These are phyloP conservation scores for Penicillium angulare DNA, from an alignment of 495 filamentous ascomycete genomes.

Conservation along the genomic window DNA sequence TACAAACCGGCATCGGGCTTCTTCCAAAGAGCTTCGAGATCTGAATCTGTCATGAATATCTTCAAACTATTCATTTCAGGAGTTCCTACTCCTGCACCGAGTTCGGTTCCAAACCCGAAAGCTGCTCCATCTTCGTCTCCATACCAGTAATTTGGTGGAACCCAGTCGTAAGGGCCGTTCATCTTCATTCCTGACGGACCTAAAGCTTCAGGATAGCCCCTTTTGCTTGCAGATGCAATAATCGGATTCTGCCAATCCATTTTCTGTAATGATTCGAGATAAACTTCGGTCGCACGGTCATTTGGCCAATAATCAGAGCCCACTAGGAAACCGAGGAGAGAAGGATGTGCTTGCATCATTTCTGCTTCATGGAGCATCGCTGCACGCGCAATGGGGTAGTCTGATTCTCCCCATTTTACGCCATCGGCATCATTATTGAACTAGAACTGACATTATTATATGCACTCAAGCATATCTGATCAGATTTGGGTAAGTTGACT, in stretches of 20 bases:
- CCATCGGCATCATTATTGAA: constrained; percentile 56
- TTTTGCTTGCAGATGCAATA: constrained; percentile 55
- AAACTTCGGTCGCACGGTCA: constrained; percentile 51
- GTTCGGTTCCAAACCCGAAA: constrained; percentile 62
- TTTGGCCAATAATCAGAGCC: constrained; percentile 66
- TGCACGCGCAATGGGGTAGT: constrained; percentile 53
- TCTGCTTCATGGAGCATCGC: constrained; percentile 59
- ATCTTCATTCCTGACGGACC: constrained; percentile 63
- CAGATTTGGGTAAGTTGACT: not conserved
- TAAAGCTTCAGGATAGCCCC: constrained; percentile 49
- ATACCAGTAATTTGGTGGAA: constrained; percentile 65
- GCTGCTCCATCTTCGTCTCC: constrained; percentile 51
- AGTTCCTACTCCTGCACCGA: constrained; percentile 60
- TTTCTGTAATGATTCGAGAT: constrained; percentile 44
- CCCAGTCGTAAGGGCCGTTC: constrained; percentile 68
- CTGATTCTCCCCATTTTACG: constrained; percentile 46
- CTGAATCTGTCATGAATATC: constrained; percentile 50
- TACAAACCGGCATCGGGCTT: constrained; percentile 51
- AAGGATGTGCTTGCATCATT: constrained; percentile 59
- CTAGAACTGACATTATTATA: constrained; percentile 9
- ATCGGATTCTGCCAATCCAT: constrained; percentile 59
- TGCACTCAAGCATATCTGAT: too few relatives aligned
- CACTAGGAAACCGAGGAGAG: constrained; percentile 54
- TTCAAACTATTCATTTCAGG: constrained; percentile 54
- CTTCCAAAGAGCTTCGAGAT: constrained; percentile 56